These are phyloP conservation scores for Zygotorulaspora chibaensis DNA, from an alignment of 805 yeast species.

Conservation along the genomic window DNA sequence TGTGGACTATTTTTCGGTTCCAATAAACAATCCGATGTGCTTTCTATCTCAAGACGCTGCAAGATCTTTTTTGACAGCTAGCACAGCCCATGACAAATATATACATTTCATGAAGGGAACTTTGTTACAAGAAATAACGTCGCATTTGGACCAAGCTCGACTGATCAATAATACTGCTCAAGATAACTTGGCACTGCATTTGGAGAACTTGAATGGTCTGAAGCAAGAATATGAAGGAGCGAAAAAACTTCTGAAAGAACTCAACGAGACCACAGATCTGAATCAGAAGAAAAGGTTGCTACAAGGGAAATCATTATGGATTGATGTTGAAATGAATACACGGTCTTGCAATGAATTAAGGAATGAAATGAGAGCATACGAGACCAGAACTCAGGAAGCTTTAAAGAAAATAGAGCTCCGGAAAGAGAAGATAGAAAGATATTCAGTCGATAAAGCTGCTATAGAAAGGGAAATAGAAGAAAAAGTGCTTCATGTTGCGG, in stretches of 20 bases:
- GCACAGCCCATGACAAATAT: constrained; percentile 69
- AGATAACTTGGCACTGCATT: constrained; percentile 38
- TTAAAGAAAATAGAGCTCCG: constrained; percentile 20
- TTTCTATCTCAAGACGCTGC: constrained; percentile 93
- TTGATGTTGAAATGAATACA: constrained; percentile 34
- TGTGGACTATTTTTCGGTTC: constrained; percentile 64
- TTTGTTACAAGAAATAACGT: constrained; percentile 59
- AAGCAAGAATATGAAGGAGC: constrained; percentile 43
- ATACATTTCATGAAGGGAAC: constrained; percentile 78
- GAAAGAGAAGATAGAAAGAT: constrained; percentile 29
- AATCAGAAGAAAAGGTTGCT: constrained; percentile 38
- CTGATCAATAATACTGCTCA: constrained; percentile 37
- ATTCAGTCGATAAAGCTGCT: constrained; percentile 18
- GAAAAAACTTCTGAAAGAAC: constrained; percentile 37
- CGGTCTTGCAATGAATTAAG: constrained; percentile 18
- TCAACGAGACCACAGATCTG: constrained; percentile 41
- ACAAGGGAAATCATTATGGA: constrained; percentile 49
- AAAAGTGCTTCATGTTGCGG: constrained; percentile 13
- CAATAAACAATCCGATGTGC: constrained; percentile 87
- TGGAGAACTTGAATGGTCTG: constrained; percentile 38
- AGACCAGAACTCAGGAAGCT: constrained; percentile 19
- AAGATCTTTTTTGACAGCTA: constrained; percentile 75
- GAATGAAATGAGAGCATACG: constrained; percentile 13
- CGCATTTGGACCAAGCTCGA: constrained; percentile 45
- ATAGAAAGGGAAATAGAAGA: constrained; percentile 17